phyloP scores from a whole-genome alignment of 2,329 filamentous ascomycete genomes.

The Penicillium sp. region DNA sequence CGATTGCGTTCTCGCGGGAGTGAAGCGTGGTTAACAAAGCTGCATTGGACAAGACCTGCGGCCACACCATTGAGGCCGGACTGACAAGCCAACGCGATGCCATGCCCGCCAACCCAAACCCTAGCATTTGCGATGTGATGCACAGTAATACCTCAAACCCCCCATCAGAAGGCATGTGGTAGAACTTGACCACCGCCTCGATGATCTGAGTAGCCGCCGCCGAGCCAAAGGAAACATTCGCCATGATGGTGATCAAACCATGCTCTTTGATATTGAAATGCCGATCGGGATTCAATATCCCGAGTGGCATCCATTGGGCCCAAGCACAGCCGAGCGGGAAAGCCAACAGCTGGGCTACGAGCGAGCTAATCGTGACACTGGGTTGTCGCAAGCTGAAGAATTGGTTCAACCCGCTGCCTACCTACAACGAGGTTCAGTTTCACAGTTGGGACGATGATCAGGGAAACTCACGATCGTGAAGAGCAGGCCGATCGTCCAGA shows the following conservation, averaged over 20 bases:
- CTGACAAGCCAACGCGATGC: conserved; percentile 53
- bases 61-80: conserved; percentile 62
- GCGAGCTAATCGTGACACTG: conserved; percentile 36
- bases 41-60: conserved; percentile 49
- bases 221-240: conserved; percentile 46
- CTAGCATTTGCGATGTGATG: conserved; percentile 57
- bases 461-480: conserved; percentile 32
- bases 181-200: conserved; percentile 45
- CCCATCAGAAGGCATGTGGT: conserved; percentile 53
- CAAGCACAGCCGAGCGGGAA: conserved; percentile 42
- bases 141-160: conserved; percentile 56
- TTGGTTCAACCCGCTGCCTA: conserved; percentile 37
- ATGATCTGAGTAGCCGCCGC: conserved; percentile 37
- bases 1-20: conserved; percentile 29
- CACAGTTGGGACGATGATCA: neutral
- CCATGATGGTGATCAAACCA: conserved; percentile 43
- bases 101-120: conserved; percentile 59
- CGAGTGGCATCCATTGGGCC: conserved; percentile 37
- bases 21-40: conserved; percentile 43
- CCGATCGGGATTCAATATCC: conserved; percentile 40
- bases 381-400: conserved; percentile 38
- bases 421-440: conserved; percentile 14
- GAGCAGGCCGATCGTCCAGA: conserved; percentile 37
- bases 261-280: conserved; percentile 40
- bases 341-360: conserved; percentile 42